Evolutionary conservation across 192 early-diverging fungal genomes (phyloP).

Genomic region (Phlyctochytrium arcticum): DNA sequence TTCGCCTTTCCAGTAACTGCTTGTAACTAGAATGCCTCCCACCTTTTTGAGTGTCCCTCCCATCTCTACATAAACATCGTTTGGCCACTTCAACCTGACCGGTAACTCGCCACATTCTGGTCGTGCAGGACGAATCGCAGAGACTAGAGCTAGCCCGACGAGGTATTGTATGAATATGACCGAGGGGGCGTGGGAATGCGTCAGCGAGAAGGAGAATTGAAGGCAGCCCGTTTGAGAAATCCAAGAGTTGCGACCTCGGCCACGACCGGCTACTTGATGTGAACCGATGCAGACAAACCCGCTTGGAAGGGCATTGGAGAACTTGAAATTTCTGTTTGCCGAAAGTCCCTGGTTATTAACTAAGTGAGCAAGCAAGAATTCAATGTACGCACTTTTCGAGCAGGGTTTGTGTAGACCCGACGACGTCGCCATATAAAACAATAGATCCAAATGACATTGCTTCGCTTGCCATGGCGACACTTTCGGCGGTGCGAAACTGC

Average conservation of each 20-base stretch:
- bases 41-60: constrained; percentile 58
- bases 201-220: constrained; percentile 77
- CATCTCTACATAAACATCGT: constrained; percentile 80
- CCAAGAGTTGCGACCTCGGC: constrained; percentile 91
- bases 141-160: constrained; percentile 78
- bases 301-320: constrained; percentile 62
- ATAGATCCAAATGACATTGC: constrained; percentile 67
- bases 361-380: constrained; percentile 2
- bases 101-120: constrained; percentile 77
- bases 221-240: constrained; percentile 88
- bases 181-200: constrained; percentile 63
- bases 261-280: constrained; percentile 81
- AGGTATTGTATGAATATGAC: constrained; percentile 95
- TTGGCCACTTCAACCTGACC: constrained; percentile 94
- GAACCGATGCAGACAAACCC: constrained; percentile 80
- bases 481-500: not conserved
- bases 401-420: constrained; percentile 88
- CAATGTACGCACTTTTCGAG: constrained; percentile 67
- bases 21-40: constrained; percentile 87
- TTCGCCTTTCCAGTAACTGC: constrained; percentile 62
- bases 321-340: constrained; percentile 53
- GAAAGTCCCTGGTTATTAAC: not conserved
- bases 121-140: constrained; percentile 62
- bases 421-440: constrained; percentile 73
- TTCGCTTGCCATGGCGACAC: not conserved